Evolutionary conservation across 2,329 filamentous ascomycete species (phyloP), one percentile per base, ranked within the genome.

Genomic region (Fusarium sp.): DNA sequence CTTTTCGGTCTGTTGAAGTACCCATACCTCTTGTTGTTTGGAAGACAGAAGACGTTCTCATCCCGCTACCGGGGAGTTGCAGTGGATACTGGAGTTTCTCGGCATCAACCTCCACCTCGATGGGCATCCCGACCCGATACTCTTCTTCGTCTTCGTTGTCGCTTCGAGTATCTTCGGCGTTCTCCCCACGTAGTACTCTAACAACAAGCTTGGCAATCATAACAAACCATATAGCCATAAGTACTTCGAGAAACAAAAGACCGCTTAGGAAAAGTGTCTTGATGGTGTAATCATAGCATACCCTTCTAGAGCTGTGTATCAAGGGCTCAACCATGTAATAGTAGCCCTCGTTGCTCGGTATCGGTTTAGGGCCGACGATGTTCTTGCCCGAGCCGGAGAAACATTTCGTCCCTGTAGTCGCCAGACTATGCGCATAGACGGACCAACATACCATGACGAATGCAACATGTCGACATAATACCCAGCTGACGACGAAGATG

Each of bases 401-500:
- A 81, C 94, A 97, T 26, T 89, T 92, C 53, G 84, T 84, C 1
- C 85, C 79, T 77, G 61, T 24, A 6, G 57, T 28, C 14, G 19
- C 26, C 2, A 61, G 28, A 6, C 60, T 53, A 38, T 74, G 70
- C 6, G 44, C 56, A n/a, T 72, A 73, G n/a, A 71, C 56, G 33
- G 93, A 97, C 87, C 92, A 97, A 84, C 91, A 94, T 44, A 97
- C 89, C 75, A 88, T 85, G 57, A 89, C 82, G 81, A 94, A 98
- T 61, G 93, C 83, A 58, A 95, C 81, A 78, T 99, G 96, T 46
- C 96, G 92, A 22, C 91, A 88, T 40, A 92, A 76, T 65, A 98
- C 85, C 96, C 96, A 98, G 55, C 89, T 88, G 8, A 93, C 75
- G 80, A 98, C 91, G 80, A 98, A 98, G n/a, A 94, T 76, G 28